Evolutionary conservation across 768 basidiomycete species (phyloP), one percentile per base, ranked within the genome.

Genomic region (Scleroderma citrinum): DNA sequence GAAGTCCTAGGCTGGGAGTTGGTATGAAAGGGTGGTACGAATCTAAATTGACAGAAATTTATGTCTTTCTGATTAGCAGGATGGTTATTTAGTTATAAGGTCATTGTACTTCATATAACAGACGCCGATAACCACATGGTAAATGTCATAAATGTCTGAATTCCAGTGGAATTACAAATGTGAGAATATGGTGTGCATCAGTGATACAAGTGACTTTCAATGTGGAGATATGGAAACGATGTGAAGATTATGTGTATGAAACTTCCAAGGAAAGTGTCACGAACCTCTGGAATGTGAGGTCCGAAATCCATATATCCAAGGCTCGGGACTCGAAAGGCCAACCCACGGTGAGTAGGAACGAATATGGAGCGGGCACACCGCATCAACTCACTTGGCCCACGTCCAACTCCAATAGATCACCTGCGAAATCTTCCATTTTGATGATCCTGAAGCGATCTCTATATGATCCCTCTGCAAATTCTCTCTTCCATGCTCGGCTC

Each of bases 401-500:
- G 20, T 60, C 65, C 51, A 69, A 55, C 46, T 83, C 81, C 31
- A 85, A 67, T 51, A 86, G 58, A 61, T 77, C 76, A 16, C 66
- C 71, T 7, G 79, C 81, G 59, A 85, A 85, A 62, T 81, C 81
- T 56, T 85, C 83, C 76, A 85, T 76, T 44, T 72, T 76, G 54
- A 85, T 73, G 20, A 85, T 73, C 46, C 68, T 70, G 58, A 85
- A 84, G 59, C 57, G 60, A 30, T 70, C 68, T 46, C 57, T 63
- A 57, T 59, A 63, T 68, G 53, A 64, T 3, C 70, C 72, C 26
- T 75, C 75, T 1, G 84, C 83, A 66, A 87, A 88, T 64, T 85
- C 80, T 44, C 79, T 72, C 65, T 73, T 78, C 89, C 88, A 93
- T 19, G 83, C 75, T 20, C 80, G 76, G 63, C 90, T 92, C 51